Conservation (phyloP, 2,329 filamentous ascomycete genomes). For the Neospermospora avenae region DNA sequence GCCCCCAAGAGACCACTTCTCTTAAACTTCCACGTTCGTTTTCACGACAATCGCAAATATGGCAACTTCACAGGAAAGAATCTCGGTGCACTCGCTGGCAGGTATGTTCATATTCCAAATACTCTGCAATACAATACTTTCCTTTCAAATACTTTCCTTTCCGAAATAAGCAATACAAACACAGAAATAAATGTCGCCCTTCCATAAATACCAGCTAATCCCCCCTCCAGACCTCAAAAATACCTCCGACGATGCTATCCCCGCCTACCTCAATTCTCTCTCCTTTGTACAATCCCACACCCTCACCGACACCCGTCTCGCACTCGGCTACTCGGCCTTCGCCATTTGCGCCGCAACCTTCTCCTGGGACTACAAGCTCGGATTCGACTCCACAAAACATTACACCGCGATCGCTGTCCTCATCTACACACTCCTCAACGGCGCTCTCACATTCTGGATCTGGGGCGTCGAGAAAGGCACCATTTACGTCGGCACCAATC, state of each 20-base stretch:
- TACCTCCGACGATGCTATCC: slow-evolving; percentile 90
- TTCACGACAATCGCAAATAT: slow-evolving; percentile 24
- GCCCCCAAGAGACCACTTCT: not conserved
- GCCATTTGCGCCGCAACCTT: slow-evolving; percentile 79
- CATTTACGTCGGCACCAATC: slow-evolving; percentile 73
- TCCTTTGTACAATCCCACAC: slow-evolving; percentile 79
- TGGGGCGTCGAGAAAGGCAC: slow-evolving; percentile 76
- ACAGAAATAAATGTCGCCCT: not conserved
- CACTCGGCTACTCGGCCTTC: slow-evolving; percentile 80
- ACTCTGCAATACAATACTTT: not conserved
- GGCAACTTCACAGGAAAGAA: slow-evolving; percentile 31
- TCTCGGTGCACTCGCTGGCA: slow-evolving; percentile 33
- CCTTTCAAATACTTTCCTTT: not conserved
- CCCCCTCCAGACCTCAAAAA: slow-evolving; percentile 78
- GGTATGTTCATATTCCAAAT: slow-evolving; percentile 23
- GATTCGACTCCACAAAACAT: slow-evolving; percentile 81
- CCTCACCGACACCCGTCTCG: slow-evolving; percentile 78
- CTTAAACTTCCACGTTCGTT: slow-evolving; percentile 7
- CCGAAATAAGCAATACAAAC: not conserved
- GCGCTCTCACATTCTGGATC: slow-evolving; percentile 77
- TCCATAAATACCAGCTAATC: slow-evolving; percentile 11
- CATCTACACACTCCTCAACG: slow-evolving; percentile 76
- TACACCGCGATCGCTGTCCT: slow-evolving; percentile 78
- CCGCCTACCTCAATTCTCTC: slow-evolving; percentile 88
- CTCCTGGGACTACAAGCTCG: slow-evolving; percentile 85